Base-by-base conservation (phyloP, 768 basidiomycete species). In the Leccinellum rugosiceps region DNA sequence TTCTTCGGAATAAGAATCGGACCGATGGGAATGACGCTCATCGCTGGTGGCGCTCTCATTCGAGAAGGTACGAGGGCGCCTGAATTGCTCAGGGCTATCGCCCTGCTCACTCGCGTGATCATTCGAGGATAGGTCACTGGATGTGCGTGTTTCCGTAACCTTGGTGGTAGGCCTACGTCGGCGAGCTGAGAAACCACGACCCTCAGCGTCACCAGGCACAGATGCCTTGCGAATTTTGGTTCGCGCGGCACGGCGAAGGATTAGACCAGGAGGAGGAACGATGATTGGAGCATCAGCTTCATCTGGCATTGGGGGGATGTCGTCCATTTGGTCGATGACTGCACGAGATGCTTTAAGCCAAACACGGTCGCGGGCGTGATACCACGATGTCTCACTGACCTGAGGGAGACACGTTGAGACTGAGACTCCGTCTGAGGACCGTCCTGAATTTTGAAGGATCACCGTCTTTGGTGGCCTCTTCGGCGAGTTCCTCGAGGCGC, bases 221-320 rank as follows among this genome's bases (percentile, higher is more conserved):
- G 84, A 82, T 14, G 86, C 78, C 75, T 98, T 99, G 34, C 96
- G 88, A 64, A 98, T 97, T 77, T 94, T 94, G 1, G 97, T 99
- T 14, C 96, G 85, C 4, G 94, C 94, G 10, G 94, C 84, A 35
- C 97, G 88, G 21, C 94, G 89, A 13, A 99, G 80, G 63, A 94
- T 93, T 71, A 87, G 90, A 7, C 91, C 91, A 1, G 92, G 93
- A 25, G 86, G 88, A 46, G 92, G 90, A 19, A 75, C 62, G 59
- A 97, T 91, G 66, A 97, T 90, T 23, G 95, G 95, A n/a, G 83
- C 82, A 72, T 97, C 93, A 5, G 85, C 86, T 63, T 93, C 92
- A 59, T 94, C 93, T 9, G 78, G 83, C 68, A 84, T 77, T 58
- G 85, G 84, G 7, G 83, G 76, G 61, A 87, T 80, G 61, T 84